Evolutionary conservation across 345 rosid genomes (phyloP), one percentile per base, ranked within the genome.

Genomic region (Bretschneidera sinensis): DNA sequence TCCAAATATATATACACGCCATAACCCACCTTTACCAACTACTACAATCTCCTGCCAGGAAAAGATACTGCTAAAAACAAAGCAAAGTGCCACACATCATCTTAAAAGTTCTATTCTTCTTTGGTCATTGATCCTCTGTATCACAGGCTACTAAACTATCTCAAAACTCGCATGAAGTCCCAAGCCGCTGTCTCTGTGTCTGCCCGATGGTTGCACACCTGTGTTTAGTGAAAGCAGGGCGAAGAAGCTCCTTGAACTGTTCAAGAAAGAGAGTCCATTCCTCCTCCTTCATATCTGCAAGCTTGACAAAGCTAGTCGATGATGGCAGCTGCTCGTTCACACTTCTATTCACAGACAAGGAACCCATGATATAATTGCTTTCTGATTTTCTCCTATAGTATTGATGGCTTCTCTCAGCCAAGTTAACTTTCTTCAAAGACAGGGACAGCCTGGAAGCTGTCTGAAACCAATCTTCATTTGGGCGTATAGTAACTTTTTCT

Each of bases 141-240:
- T n/a, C n/a, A n/a, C 45, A 39, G 11, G 45, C 45, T 39, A 48
- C 58, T 45, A 22, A 25, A 3, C 50, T 55, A 43, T 21, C 24
- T 84, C 78, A 84, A 79, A 84, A 84, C 83, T 78, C 76, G 80
- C 90, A 84, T 6, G 90, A 82, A 5, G 85, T 84, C 22, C 90
- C 87, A 48, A 84, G 79, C 76, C 85, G 74, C 74, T 69, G 90
- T 49, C 79, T 75, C 74, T 69, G 90, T 51, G 77, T 78, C 66
- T 71, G 77, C 64, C 81, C 74, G 21, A 70, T 21, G 23, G 83
- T 74, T 48, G 63, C 55, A 0, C 71, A 68, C 62, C 71, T 71
- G 15, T 82, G 77, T 31, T 74, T 62, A 7, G 61, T 66, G 48
- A 82, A 78, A 45, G 81, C 83, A 9, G 82, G 83, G 48, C 54